Base-by-base conservation (phyloP, 306 rosid genomes). In the Vachellia pachyceras region DNA sequence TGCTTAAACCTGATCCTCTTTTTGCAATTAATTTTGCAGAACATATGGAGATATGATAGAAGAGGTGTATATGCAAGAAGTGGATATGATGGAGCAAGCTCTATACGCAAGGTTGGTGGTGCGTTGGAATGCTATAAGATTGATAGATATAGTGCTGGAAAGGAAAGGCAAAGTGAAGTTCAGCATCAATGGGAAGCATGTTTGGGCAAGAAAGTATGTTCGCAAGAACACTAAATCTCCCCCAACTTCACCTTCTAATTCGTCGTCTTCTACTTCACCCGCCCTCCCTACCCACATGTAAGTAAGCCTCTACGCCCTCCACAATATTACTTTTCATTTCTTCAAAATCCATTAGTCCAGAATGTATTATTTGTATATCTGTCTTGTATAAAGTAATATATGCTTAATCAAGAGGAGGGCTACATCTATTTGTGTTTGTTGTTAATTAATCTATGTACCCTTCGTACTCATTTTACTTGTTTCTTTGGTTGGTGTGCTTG, bases 131-230 rank as follows among this genome's bases (percentile, higher is more conserved):
- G 58, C 87, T 40, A 20, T 40, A 0, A 15, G 76, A 6, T 39
- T 63, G 17, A 74, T 90, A 29, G 86, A 82, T 4, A 2, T 10
- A 9, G 69, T 90, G 3, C 84, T 92, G 10, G 84, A 86, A 10
- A 75, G 76, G 5, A 63, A 37, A 13, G 35, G 40, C 6, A 90
- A 63, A 45, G 78, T 85, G 6, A 92, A 90, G n/a, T 88, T 90
- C 71, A 8, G 77, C 73, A 90, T 92, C 44, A 92, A 92, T 49
- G 94, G 93, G 3, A 92, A 92, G 33, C 94, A 92, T 72, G 91
- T 85, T 8, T 90, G 97, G 90, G 97, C 93, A 0, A 80, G 93
- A 23, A 92, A 83, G 41, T 92, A 77, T 68, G 33, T 89, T 47
- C 84, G 60, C 3, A 86, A 83, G 74, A 81, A 23, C 8, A 65